These are phyloP conservation scores for Corymbia calophylla DNA, from an alignment of 441 rosid genomes.

Conservation along the genomic window DNA sequence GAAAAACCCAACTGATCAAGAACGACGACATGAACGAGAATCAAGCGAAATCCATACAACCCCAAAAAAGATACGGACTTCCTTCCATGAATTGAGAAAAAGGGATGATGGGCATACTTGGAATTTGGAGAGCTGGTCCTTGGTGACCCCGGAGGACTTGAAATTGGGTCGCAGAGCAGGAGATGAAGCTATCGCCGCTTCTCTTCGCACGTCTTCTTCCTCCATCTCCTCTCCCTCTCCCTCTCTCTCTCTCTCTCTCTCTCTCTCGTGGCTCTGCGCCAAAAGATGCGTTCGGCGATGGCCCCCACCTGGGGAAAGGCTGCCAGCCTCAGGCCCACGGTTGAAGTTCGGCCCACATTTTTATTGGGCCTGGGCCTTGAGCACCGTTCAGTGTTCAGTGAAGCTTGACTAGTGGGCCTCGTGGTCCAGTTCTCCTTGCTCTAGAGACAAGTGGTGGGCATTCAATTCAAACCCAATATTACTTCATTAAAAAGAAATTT, in stretches of 20 bases:
- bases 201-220: conserved; percentile 56
- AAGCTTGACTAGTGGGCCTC: not conserved
- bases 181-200: conserved; percentile 50
- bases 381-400: not conserved
- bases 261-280: not conserved
- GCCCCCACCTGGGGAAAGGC: not conserved
- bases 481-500: not conserved
- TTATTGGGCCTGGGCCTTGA: not conserved
- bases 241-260: not conserved
- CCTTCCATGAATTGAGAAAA: not conserved
- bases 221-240: conserved; percentile 12
- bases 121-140: conserved; percentile 56
- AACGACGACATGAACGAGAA: not conserved
- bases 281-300: not conserved
- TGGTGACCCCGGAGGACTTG: conserved; percentile 33
- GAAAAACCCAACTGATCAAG: not conserved
- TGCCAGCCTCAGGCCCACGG: not conserved
- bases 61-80: not conserved
- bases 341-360: not conserved
- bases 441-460: not conserved
- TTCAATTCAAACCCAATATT: not conserved
- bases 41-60: not conserved
- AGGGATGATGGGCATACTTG: conserved; percentile 24
- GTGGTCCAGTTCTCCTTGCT: not conserved
- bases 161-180: conserved; percentile 39